phyloP scores from a whole-genome alignment of 495 filamentous ascomycete species.

The Talaromyces ruber region DNA sequence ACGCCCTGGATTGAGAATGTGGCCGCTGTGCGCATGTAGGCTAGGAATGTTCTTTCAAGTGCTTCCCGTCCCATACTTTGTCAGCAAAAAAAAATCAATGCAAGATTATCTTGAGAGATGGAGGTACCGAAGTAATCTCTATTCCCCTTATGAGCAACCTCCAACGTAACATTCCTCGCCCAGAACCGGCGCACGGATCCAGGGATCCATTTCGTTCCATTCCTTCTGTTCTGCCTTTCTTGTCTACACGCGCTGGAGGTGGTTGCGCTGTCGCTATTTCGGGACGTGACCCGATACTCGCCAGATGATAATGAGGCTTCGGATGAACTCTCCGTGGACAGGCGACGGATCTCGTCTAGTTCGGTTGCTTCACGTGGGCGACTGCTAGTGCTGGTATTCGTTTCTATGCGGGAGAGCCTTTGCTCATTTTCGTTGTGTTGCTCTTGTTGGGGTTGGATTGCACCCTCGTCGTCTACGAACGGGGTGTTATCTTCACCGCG shows the following conservation, averaged over 20 bases:
- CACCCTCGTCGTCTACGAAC: neutral
- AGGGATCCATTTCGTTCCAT: slow-evolving; percentile 16
- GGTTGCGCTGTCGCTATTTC: slow-evolving; percentile 1
- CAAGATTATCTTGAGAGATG: no score
- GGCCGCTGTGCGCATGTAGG: slow-evolving; percentile 66
- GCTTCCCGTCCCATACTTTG: slow-evolving; percentile 45
- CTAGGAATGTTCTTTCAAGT: slow-evolving; percentile 71
- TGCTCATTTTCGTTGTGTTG: neutral
- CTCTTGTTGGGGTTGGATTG: neutral
- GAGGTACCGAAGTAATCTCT: slow-evolving; percentile 34
- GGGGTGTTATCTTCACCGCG: neutral
- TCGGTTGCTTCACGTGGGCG: slow-evolving; percentile 23
- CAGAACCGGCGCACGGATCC: slow-evolving; percentile 22
- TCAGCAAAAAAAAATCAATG: no score
- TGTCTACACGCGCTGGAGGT: slow-evolving; percentile 1
- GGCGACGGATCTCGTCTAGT: slow-evolving; percentile 19
- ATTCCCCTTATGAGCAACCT: slow-evolving; percentile 34
- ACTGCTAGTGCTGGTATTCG: neutral
- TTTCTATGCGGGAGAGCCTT: neutral
- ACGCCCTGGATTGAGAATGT: slow-evolving; percentile 60
- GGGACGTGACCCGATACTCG: slow-evolving; percentile 23
- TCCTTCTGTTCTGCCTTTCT: slow-evolving; percentile 3
- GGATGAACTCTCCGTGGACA: slow-evolving; percentile 9
- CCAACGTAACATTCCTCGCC: slow-evolving; percentile 31
- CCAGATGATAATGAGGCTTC: slow-evolving; percentile 25